Percentiles rank a stretch among this genome's conserved stretches.
Conservation (phyloP, 768 basidiomycete species). For the Crucibulum laeve region DNA sequence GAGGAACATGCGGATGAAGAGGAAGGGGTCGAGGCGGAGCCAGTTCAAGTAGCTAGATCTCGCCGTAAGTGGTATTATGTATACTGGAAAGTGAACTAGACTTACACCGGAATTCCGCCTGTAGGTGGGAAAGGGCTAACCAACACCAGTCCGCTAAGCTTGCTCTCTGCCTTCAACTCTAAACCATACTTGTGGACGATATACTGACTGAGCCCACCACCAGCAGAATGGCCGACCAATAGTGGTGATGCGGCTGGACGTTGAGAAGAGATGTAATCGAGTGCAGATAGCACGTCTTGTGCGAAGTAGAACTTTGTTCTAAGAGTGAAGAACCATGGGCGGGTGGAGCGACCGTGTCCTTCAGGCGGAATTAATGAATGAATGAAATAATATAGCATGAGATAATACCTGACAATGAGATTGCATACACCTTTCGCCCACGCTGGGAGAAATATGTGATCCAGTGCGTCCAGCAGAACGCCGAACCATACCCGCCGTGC, state of each 20-base stretch:
- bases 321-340: conserved; percentile 5
- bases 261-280: conserved; percentile 4
- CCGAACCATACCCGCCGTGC: conserved; percentile 11
- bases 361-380: background rate
- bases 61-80: background rate
- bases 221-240: conserved; percentile 10
- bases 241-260: conserved; percentile 1
- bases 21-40: background rate
- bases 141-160: background rate
- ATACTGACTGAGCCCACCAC: conserved; percentile 10
- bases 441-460: conserved; percentile 9
- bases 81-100: background rate
- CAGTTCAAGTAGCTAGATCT: background rate
- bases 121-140: conserved; percentile 3
- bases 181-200: background rate
- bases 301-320: conserved; percentile 3
- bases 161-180: background rate
- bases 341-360: conserved; percentile 5
- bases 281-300: conserved; percentile 1
- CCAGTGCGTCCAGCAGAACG: conserved; percentile 10
- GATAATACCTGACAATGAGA: conserved; percentile 8
- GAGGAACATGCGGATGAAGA: background rate
- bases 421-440: conserved; percentile 9
- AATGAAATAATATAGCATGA: background rate
- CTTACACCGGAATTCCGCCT: conserved; percentile 1